These are phyloP conservation scores for Gossypium davidsonii DNA, from an alignment of 441 rosid genomes.

Conservation along the genomic window DNA sequence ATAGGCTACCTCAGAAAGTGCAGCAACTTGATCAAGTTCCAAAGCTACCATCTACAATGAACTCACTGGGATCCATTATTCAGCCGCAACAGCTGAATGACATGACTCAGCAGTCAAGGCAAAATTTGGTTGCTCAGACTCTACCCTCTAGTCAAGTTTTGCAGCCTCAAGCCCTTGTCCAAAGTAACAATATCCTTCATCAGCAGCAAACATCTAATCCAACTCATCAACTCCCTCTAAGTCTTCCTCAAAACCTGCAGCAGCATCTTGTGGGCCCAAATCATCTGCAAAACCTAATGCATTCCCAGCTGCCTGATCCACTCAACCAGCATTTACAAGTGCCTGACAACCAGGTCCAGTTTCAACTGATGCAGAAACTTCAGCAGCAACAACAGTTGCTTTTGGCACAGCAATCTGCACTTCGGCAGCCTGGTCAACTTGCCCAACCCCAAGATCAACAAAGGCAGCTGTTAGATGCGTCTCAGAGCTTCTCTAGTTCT, in stretches of 20 bases:
- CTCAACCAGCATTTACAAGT: conserved; percentile 36
- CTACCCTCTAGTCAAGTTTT: conserved; percentile 36
- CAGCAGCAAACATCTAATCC: conserved; percentile 40
- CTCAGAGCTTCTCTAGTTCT: conserved; percentile 48
- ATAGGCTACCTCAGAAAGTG: conserved; percentile 45
- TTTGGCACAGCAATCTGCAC: conserved; percentile 38
- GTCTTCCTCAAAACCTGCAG: conserved; percentile 47
- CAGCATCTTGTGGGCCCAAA: conserved; percentile 32
- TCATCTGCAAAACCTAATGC: conserved; percentile 36
- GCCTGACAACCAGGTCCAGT: conserved; percentile 46
- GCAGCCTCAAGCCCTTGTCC: conserved; percentile 43
- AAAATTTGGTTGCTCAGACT: conserved; percentile 37
- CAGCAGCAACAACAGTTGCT: conserved; percentile 52
- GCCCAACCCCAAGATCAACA: conserved; percentile 45
- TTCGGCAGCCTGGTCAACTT: conserved; percentile 41
- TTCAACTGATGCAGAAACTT: conserved; percentile 51
- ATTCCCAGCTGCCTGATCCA: conserved; percentile 41
- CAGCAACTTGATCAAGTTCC: conserved; percentile 44
- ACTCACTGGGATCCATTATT: conserved; percentile 29
- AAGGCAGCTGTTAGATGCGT: conserved; percentile 40
- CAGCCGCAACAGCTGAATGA: conserved; percentile 44
- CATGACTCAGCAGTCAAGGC: conserved; percentile 42
- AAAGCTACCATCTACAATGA: conserved; percentile 35
- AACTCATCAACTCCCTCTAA: conserved; percentile 35
- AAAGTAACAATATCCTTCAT: conserved; percentile 34